A percentile compares a stretch with the other conserved stretches of the same genome.
Evolutionary conservation across 2,329 filamentous ascomycete species (phyloP).

Genomic region (Aspergillus ustus): DNA sequence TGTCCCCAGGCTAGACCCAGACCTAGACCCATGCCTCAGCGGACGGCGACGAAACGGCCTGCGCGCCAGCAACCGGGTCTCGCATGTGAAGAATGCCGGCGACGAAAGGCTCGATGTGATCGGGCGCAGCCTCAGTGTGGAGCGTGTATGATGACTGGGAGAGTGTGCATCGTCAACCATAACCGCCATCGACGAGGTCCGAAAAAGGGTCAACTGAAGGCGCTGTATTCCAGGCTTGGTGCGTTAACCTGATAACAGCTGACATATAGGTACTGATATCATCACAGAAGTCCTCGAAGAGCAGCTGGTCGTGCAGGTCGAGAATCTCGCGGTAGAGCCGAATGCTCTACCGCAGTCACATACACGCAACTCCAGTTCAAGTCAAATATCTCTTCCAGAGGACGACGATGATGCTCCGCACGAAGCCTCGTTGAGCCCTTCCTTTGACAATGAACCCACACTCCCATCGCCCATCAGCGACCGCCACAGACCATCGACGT

Average conservation of each 20-base stretch:
- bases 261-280: background rate
- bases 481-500: background rate
- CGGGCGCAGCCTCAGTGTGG: conserved; percentile 16
- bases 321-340: background rate
- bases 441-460: background rate
- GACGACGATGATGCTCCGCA: background rate
- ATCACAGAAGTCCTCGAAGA: conserved; percentile 9
- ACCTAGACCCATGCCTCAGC: background rate
- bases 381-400: background rate
- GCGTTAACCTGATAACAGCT: background rate
- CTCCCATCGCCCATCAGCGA: background rate
- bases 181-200: conserved; percentile 7
- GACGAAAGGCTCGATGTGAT: conserved; percentile 18
- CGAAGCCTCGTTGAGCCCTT: background rate
- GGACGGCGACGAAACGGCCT: background rate
- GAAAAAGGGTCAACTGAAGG: conserved; percentile 15
- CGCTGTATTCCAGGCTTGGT: conserved; percentile 15
- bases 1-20: background rate
- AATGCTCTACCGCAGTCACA: background rate
- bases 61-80: conserved; percentile 17
- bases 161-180: conserved; percentile 9
- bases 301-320: conserved; percentile 1
- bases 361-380: background rate
- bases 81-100: conserved; percentile 20
- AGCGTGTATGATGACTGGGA: conserved; percentile 1